phyloP scores from a whole-genome alignment of 2,329 filamentous ascomycete species.

The Hypoxylon sp. region DNA sequence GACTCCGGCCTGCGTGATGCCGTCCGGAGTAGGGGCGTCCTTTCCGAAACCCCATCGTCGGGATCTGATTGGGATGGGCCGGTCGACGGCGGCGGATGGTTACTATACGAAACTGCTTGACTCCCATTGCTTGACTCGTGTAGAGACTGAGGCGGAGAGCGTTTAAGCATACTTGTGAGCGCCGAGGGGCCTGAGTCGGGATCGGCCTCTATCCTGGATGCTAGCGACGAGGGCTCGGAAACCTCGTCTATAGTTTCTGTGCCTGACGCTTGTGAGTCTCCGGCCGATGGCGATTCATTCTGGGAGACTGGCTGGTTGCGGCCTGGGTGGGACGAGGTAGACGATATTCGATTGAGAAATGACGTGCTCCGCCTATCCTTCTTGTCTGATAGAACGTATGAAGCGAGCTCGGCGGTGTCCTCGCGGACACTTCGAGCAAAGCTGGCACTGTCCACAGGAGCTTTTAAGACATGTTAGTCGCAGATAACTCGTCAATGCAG shows the following conservation, averaged over 20 bases:
- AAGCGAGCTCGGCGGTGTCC: constrained; percentile 89
- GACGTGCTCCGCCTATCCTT: constrained; percentile 61
- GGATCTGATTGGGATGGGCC: constrained; percentile 27
- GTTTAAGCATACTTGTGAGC: constrained; percentile 66
- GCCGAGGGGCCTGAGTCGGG: constrained; percentile 52
- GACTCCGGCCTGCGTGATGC: constrained; percentile 53
- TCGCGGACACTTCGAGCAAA: constrained; percentile 86
- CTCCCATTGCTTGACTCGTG: constrained; percentile 19
- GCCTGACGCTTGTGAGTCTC: constrained; percentile 37
- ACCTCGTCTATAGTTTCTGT: constrained; percentile 52
- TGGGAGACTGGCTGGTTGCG: constrained; percentile 51
- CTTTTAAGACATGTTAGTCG: constrained; percentile 54
- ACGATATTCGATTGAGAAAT: constrained; percentile 61
- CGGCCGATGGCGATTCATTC: constrained; percentile 48
- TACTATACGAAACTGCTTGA: constrained; percentile 9
- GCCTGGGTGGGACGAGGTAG: constrained; percentile 54
- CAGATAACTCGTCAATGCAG: constrained; percentile 3
- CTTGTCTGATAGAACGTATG: constrained; percentile 80
- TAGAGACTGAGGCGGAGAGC: constrained; percentile 62
- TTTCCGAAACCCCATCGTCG: constrained; percentile 55
- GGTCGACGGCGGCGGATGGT: constrained; percentile 21
- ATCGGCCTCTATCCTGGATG: constrained; percentile 38
- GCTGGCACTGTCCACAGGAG: constrained; percentile 76
- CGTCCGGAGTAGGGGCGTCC: constrained; percentile 64
- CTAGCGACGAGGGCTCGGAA: constrained; percentile 51